Evolutionary conservation across 176 grass and related monocot genomes (phyloP).

Genomic region (Hordeum marinum): DNA sequence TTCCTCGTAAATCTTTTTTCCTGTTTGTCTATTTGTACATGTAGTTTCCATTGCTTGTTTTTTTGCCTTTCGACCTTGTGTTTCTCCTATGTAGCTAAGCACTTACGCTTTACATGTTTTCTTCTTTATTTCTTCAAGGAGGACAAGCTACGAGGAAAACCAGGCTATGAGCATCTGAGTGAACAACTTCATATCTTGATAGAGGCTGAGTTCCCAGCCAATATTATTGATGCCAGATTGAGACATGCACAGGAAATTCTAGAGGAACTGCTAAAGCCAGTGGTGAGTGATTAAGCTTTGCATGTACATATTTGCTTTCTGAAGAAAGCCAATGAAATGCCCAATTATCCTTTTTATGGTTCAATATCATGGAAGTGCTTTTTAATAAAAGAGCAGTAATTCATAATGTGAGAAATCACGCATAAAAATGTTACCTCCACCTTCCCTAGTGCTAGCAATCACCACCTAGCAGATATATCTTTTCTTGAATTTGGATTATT

Average conservation of each 20-base stretch:
- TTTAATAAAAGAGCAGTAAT: not conserved
- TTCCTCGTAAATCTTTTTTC: not conserved
- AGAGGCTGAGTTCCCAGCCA: slow-evolving; percentile 86
- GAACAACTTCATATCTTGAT: slow-evolving; percentile 94
- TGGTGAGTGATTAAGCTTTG: slow-evolving; percentile 48
- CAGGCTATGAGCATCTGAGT: slow-evolving; percentile 83
- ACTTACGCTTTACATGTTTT: slow-evolving; percentile 1
- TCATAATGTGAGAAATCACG: not conserved
- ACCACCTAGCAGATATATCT: not conserved
- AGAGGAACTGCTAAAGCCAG: slow-evolving; percentile 90
- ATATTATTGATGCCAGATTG: slow-evolving; percentile 80
- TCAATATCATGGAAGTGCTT: not conserved
- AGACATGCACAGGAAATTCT: slow-evolving; percentile 87
- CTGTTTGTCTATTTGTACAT: not conserved
- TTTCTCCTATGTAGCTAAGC: not conserved
- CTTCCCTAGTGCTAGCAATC: not conserved
- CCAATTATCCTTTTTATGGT: not conserved
- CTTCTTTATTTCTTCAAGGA: slow-evolving; percentile 53
- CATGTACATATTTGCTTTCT: not conserved
- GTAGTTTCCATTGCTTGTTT: slow-evolving; percentile 2
- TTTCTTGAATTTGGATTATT: not conserved
- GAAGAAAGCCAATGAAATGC: not conserved
- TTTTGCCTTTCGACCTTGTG: slow-evolving; percentile 7
- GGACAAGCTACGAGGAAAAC: slow-evolving; percentile 84
- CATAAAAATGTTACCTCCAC: not conserved